Base-by-base conservation (phyloP, 768 basidiomycete species). In the Boletus subparvulus region DNA sequence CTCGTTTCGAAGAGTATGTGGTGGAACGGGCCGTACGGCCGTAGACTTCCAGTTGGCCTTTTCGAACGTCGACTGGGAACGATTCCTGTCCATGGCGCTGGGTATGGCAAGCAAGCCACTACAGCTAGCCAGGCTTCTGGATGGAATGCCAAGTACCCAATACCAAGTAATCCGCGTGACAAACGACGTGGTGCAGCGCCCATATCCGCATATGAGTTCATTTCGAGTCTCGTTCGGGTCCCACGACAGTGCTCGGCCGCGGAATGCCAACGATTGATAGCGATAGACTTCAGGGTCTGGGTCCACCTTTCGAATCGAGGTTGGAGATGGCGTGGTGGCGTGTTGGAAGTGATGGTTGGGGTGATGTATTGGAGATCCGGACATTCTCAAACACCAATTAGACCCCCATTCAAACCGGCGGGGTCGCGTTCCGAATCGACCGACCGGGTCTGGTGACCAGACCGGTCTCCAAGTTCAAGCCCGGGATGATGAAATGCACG, bases 231-330 rank as follows among this genome's bases (percentile, higher is more conserved):
- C 17, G 8, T 45, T 26, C 32, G 26, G 21, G 49, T 56, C 50
- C 36, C 55, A 52, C 52, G 47, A 24, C 21, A 32, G 28, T 47
- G 50, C 53, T n/a, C 55, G 33, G 60, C 64, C 60, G 63, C 60
- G 54, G 64, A 14, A 47, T 52, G 37, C 61, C 47, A 60, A 47
- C 14, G 36, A 62, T 50, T 42, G 32, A 52, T 56, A 13, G 36
- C 47, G 43, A 65, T 59, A 49, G 56, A 56, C 64, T 55, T 46
- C 57, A 61, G 57, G 64, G 60, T 51, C 64, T 14, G 12, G 41
- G 8, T 39, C 48, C 9, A 13, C 12, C 17, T 37, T 16, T 53
- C 50, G 28, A 47, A 17, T 40, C 40, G 6, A 45, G 10, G 28
- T 45, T 45, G 13, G 21, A 45, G 10, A 37, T 32, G 32, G n/a